phyloP scores from a whole-genome alignment of 345 rosid species.

The Camelina sativa region DNA sequence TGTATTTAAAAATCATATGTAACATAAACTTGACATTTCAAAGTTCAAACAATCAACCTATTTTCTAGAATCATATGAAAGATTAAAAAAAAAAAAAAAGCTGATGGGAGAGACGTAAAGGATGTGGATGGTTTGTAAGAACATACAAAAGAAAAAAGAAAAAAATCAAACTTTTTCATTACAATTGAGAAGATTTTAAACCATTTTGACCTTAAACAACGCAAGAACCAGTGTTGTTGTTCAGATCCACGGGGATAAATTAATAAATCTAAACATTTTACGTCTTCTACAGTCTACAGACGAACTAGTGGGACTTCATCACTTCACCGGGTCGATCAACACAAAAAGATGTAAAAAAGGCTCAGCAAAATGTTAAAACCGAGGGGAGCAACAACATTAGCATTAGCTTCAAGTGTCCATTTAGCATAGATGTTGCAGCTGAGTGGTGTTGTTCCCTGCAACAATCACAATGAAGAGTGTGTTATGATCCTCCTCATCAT shows the following conservation, averaged over 20 bases:
- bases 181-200: not conserved
- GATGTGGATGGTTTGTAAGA: conserved; percentile 5
- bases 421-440: conserved; percentile 46
- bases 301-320: conserved; percentile 21
- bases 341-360: conserved; percentile 12
- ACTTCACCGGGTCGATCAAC: conserved; percentile 12
- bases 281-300: conserved; percentile 20
- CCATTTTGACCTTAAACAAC: conserved; percentile 11
- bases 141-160: not conserved
- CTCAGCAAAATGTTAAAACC: conserved; percentile 36
- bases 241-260: conserved; percentile 1
- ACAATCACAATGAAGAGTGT: conserved; percentile 20
- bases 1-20: not conserved
- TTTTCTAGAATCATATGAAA: not conserved
- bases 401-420: conserved; percentile 44
- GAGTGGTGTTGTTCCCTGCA: conserved; percentile 51
- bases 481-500: not conserved
- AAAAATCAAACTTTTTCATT: not conserved
- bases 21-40: not conserved
- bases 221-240: conserved; percentile 15
- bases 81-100: not conserved
- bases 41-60: not conserved
- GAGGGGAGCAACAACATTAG: conserved; percentile 39
- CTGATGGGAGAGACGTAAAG: not conserved
- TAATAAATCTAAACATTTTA: not conserved